A percentile compares a stretch with the other conserved stretches of the same genome.
Conservation (phyloP, 345 rosid genomes). For the Eutrema yunnanense region DNA sequence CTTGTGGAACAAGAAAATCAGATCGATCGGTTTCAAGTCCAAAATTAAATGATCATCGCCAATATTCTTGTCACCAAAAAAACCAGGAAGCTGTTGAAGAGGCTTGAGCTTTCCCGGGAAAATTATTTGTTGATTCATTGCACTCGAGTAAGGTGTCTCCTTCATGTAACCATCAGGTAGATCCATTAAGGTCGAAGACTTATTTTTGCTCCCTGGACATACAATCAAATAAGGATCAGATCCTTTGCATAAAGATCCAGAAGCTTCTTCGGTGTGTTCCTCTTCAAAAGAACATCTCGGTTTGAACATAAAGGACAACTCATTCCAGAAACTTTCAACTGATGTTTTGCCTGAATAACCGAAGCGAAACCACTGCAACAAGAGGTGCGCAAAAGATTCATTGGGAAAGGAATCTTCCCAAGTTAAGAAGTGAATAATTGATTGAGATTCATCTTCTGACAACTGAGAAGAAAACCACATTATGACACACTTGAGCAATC, state of each 20-base stretch:
- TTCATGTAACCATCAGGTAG: constrained; percentile 12
- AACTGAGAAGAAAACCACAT: constrained; percentile 70
- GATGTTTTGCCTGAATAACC: constrained; percentile 54
- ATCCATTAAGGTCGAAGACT: not conserved
- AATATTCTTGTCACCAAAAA: constrained; percentile 31
- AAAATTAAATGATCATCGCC: constrained; percentile 5
- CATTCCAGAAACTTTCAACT: constrained; percentile 42
- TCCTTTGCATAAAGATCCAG: constrained; percentile 12
- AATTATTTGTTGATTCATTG: constrained; percentile 34
- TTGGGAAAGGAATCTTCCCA: constrained; percentile 29
- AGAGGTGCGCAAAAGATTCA: constrained; percentile 43
- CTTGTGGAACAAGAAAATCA: constrained; percentile 71
- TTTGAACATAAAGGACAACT: constrained; percentile 43
- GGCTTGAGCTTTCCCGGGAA: constrained; percentile 32
- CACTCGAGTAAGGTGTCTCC: constrained; percentile 40
- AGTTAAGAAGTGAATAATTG: constrained; percentile 39
- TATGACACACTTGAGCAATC: constrained; percentile 54
- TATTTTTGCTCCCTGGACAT: not conserved
- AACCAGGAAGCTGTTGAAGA: constrained; percentile 11
- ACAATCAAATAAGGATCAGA: not conserved
- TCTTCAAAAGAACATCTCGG: constrained; percentile 29
- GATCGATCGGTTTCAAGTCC: constrained; percentile 53
- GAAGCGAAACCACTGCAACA: constrained; percentile 55
- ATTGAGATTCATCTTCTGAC: constrained; percentile 41
- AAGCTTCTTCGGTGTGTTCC: constrained; percentile 32